Percentiles rank a stretch among this genome's conserved stretches.
Conservation (phyloP, 2,329 filamentous ascomycete genomes). For the Apiospora malaysiana region DNA sequence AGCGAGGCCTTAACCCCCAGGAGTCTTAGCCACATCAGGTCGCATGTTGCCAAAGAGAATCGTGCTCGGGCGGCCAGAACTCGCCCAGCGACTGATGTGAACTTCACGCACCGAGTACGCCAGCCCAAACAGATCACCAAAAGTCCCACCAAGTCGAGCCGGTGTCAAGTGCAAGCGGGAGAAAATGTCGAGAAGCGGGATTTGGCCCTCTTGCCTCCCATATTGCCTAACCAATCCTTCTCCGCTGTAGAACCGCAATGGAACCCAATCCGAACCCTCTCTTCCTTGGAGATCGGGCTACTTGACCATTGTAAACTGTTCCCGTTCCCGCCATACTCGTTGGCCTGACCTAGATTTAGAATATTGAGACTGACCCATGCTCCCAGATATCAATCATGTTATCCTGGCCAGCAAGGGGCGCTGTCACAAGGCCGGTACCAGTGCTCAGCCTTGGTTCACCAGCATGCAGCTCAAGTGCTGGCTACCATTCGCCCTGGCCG, state of each 20-base stretch:
- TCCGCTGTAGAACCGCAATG: not conserved
- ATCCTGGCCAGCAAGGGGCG: not conserved
- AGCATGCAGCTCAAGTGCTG: not conserved
- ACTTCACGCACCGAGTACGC: not conserved
- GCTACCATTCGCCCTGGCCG: not conserved
- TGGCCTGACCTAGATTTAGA: not conserved
- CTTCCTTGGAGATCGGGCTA: not conserved
- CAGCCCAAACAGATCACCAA: not conserved
- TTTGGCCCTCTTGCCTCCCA: not conserved
- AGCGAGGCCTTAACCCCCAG: not conserved
- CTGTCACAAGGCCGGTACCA: not conserved
- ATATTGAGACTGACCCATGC: not conserved
- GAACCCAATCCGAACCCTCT: not conserved
- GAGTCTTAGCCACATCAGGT: not conserved
- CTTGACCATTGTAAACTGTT: not conserved
- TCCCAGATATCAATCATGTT: not conserved
- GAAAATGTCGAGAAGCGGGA: not conserved
- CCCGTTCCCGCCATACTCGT: not conserved
- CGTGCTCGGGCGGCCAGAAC: not conserved
- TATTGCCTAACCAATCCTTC: not conserved
- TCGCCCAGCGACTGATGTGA: not conserved
- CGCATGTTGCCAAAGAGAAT: not conserved
- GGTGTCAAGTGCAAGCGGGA: not conserved
- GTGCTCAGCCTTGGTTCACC: not conserved
- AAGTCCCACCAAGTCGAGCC: not conserved